Conservation (phyloP, 2,329 filamentous ascomycete genomes). For the Gnomoniopsis smithogilvyi region DNA sequence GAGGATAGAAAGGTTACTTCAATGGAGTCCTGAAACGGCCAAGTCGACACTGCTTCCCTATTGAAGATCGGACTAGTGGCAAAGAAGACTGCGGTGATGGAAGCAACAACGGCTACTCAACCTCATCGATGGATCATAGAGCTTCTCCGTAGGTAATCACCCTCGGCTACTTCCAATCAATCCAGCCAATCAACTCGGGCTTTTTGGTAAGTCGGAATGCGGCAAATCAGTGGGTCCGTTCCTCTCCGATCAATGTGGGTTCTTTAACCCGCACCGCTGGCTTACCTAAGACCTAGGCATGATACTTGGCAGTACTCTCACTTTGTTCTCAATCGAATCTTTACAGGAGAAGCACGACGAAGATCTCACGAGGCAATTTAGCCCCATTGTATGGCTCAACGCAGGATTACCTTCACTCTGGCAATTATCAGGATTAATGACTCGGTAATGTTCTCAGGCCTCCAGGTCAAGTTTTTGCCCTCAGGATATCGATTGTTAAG, state of each 20-base stretch:
- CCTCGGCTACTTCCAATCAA: not conserved
- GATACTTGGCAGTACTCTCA: not conserved
- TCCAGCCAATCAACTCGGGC: not conserved
- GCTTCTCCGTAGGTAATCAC: not conserved
- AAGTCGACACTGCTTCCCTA: not conserved
- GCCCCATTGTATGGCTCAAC: too few species aligned
- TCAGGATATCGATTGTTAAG: too few species aligned
- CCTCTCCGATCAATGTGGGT: too few species aligned
- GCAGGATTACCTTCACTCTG: too few species aligned
- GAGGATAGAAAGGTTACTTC: not conserved
- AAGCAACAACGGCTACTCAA: not conserved
- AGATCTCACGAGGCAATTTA: too few species aligned
- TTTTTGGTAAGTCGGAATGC: too few species aligned
- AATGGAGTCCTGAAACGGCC: slow-evolving; percentile 1
- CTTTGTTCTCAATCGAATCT: not conserved
- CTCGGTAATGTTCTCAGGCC: too few species aligned
- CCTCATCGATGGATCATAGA: slow-evolving; percentile 5
- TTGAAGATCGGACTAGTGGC: slow-evolving; percentile 9
- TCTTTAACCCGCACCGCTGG: too few species aligned
- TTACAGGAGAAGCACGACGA: too few species aligned
- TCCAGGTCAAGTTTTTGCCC: too few species aligned
- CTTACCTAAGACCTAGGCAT: not conserved
- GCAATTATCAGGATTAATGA: too few species aligned
- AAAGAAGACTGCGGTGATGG: not conserved
- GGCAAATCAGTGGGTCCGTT: too few species aligned